Base-by-base conservation (phyloP, 805 yeast genomes). In the Limtongia smithiae region DNA sequence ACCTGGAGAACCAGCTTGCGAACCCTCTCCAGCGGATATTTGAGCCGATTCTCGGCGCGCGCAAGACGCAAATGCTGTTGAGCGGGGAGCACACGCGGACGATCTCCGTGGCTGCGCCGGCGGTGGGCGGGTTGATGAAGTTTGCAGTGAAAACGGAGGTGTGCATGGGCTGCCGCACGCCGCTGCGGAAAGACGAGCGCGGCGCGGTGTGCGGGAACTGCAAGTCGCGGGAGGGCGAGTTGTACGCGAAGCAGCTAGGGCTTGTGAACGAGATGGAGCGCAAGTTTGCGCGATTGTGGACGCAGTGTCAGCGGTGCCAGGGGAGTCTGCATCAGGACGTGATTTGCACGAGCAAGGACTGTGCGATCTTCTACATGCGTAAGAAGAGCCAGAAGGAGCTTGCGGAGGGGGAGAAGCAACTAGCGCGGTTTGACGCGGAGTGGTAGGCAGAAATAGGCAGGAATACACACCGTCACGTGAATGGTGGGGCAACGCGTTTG, bases 321-420 rank as follows among this genome's bases (percentile, higher is more conserved):
- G 97, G 97, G 0, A 85, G 93, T 22, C 71, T 94, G 46, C 97
- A 93, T 62, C 96, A 89, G 68, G 97, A 93, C 60, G 97, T 93
- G 3, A 72, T 91, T 21, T 93, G 99, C 67, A 82, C 96, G 0
- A 88, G 91, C 59, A 89, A 90, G 59, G 97, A 93, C 67, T 93
- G 99, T 70, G 96, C 97, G 1, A 93, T 93, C 32, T 93, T 93
- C 63, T 93, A 93, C 66, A 93, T 93, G 98, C 76, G 99, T 63
- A 90, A 80, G 67, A 83, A 84, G 63, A 85, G 83, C 7, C 91
- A 84, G 61, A 85, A 83, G 65, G 94, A 85, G 60, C 76, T 82
- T 6, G 65, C 69, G 30, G 72, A 72, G 33, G 83, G 81, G 48
- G 70, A 79, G 7, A 65, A 65, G 24, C 91, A 85, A 61, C 64